Base-by-base conservation (phyloP, 2,329 filamentous ascomycete species). In the Neocatenulostroma microsporum region DNA sequence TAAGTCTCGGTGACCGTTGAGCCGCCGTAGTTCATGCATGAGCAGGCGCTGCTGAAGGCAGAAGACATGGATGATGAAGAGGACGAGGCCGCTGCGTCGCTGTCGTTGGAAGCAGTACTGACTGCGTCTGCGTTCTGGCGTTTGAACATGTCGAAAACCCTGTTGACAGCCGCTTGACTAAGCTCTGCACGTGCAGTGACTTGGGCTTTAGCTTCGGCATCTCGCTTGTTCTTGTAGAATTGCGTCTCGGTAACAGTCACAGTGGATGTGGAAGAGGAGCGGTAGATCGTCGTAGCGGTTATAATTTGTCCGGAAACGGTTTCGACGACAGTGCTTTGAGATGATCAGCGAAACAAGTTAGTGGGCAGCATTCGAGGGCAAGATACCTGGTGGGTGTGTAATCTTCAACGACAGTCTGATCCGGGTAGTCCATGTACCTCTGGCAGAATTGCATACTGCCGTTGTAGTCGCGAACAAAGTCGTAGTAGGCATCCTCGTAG, bases 41-140 rank as follows among this genome's bases (percentile, higher is more conserved):
- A 30, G 37, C 57, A 61, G 25, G 56, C 57, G 35, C 56, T 60
- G 11, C 49, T 51, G 35, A 60, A 56, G 3, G 50, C 44, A 2
- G 49, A 39, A 9, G 48, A 47, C 24, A 54, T 34, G 9, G n/a
- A n/a, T n/a, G n/a, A n/a, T n/a, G n/a, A n/a, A n/a, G n/a, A n/a
- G n/a, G n/a, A n/a, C n/a, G 31, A 44, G 2, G 42, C 27, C 36
- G 43, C 44, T 3, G 42, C 27, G 36, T 43, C 44, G 18, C 32
- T 40, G 30, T 30, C 35, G 21, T 34, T 35, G 20, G 20, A 13
- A 18, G 34, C 29, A 13, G 40, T 42, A 13, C 37, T 29, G 21
- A 37, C 41, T 7, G 19, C 45, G 5, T 24, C 41, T 15, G 42
- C 40, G 9, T 41, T 34, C 23, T 42, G 41, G 21, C 44, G 36